These are phyloP conservation scores for Cenococcum geophilum DNA, from an alignment of 495 filamentous ascomycete species.

Conservation along the genomic window DNA sequence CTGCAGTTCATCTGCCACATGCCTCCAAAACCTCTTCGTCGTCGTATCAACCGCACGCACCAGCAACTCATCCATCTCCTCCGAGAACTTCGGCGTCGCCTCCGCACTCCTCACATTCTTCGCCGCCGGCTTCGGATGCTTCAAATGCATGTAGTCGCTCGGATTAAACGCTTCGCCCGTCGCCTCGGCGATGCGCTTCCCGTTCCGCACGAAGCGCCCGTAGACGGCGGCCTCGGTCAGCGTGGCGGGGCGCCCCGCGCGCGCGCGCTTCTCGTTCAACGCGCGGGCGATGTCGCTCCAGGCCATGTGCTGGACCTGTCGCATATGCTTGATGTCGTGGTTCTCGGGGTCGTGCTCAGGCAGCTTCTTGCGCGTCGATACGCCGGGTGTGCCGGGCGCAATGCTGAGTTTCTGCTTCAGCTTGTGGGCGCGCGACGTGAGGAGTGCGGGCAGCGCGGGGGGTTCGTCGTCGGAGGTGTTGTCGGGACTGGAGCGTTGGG, in stretches of 20 bases:
- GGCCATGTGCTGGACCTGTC: background rate
- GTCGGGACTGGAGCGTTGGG: too few species aligned
- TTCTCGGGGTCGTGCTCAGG: background rate
- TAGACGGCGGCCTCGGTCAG: constrained; percentile 29
- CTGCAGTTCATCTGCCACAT: too few species aligned
- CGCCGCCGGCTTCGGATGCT: background rate
- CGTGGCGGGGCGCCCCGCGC: background rate
- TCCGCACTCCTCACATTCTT: too few species aligned
- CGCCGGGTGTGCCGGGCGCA: background rate
- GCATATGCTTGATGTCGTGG: constrained; percentile 1
- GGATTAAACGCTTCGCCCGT: constrained; percentile 17
- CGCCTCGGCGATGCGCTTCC: constrained; percentile 18
- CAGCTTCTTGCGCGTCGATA: background rate
- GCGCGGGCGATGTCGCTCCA: background rate
- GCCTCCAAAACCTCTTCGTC: too few species aligned
- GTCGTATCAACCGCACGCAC: too few species aligned
- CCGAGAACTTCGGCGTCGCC: too few species aligned
- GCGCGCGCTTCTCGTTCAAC: constrained; percentile 19
- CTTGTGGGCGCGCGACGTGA: background rate
- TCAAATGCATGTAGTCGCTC: constrained; percentile 8
- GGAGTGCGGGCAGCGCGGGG: too few species aligned
- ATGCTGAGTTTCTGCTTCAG: background rate
- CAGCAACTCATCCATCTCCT: too few species aligned
- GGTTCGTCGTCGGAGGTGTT: too few species aligned
- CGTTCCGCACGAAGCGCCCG: constrained; percentile 31